Evolutionary conservation across 2,329 filamentous ascomycete genomes (phyloP).

Genomic region (Fusarium drepaniforme): DNA sequence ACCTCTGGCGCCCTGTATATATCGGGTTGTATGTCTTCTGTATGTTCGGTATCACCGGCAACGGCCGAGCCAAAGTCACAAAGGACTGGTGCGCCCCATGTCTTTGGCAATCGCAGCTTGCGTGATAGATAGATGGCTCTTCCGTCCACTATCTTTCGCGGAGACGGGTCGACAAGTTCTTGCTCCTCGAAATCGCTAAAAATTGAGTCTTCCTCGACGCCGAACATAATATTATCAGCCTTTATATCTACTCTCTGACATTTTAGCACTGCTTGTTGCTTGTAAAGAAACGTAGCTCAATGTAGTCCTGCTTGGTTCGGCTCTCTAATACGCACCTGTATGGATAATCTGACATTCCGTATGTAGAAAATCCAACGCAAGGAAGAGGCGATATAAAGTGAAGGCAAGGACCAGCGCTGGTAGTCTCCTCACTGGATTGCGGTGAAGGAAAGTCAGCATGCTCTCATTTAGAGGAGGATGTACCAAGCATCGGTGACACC

Average conservation of each 20-base stretch:
- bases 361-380: constrained; percentile 60
- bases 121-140: constrained; percentile 58
- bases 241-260: constrained; percentile 56
- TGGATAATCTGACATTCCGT: constrained; percentile 59
- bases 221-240: constrained; percentile 61
- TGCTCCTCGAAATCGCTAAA: constrained; percentile 53
- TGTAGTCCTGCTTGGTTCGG: not conserved
- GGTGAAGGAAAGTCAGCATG: constrained; percentile 51
- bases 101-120: constrained; percentile 49
- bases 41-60: constrained; percentile 47
- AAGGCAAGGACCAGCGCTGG: constrained; percentile 50
- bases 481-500: constrained; percentile 52
- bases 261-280: constrained; percentile 39
- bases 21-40: constrained; percentile 53
- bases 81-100: constrained; percentile 52
- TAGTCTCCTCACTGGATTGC: constrained; percentile 54
- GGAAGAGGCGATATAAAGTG: constrained; percentile 54
- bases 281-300: constrained; percentile 3
- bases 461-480: constrained; percentile 59
- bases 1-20: constrained; percentile 60
- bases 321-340: constrained; percentile 51
- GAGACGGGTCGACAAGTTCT: constrained; percentile 54
- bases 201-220: constrained; percentile 54
- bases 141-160: constrained; percentile 56
- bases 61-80: constrained; percentile 65